phyloP scores from a whole-genome alignment of 306 rosid species.

The Sicyos edulis region DNA sequence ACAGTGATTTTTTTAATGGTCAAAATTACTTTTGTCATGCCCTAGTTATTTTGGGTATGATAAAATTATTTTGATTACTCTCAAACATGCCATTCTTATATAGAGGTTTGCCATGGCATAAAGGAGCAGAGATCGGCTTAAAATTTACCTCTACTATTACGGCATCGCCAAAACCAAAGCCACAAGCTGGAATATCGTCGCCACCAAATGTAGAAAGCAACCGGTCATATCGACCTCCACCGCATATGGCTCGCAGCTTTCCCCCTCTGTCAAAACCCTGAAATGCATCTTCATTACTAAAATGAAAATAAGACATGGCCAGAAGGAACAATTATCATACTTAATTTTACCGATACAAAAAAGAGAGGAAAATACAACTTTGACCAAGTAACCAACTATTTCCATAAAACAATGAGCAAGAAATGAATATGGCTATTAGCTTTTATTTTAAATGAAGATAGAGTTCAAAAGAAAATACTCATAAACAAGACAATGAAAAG shows the following conservation, averaged over 20 bases:
- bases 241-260: slow-evolving; percentile 96
- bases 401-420: neutral
- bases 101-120: neutral
- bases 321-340: slow-evolving; percentile 1
- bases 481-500: neutral
- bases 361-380: neutral
- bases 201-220: slow-evolving; percentile 93
- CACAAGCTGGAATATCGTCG: slow-evolving; percentile 86
- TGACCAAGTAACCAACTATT: neutral
- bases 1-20: no score
- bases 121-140: neutral
- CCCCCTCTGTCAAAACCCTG: slow-evolving; percentile 93
- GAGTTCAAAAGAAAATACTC: slow-evolving; percentile 1
- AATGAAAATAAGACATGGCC: neutral
- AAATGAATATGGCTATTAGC: neutral
- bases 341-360: neutral
- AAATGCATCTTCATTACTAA: slow-evolving; percentile 22
- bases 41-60: no score
- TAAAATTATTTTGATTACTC: no score
- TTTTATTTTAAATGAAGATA: neutral
- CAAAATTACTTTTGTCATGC: no score
- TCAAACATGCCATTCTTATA: neutral
- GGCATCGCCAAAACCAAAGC: slow-evolving; percentile 98
- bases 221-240: slow-evolving; percentile 87
- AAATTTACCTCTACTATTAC: slow-evolving; percentile 85